These are phyloP conservation scores for Backusella parvicylindrica DNA, from an alignment of 192 early-diverging fungal species.

Conservation along the genomic window DNA sequence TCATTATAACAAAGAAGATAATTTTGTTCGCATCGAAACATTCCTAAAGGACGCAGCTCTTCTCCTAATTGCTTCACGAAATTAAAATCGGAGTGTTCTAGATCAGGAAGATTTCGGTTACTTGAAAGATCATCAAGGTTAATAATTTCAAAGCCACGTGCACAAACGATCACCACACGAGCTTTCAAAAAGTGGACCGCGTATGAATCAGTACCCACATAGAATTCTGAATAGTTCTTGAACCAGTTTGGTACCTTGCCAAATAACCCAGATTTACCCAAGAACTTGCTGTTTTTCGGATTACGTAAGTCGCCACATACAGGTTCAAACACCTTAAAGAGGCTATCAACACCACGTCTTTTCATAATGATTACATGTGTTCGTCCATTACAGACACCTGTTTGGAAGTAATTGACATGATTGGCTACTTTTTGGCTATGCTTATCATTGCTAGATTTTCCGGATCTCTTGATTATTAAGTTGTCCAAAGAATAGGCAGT, in stretches of 20 bases:
- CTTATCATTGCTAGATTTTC: conserved; percentile 44
- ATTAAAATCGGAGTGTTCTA: conserved; percentile 66
- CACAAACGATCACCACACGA: conserved; percentile 84
- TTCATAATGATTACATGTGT: conserved; percentile 48
- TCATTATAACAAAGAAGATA: conserved; percentile 91
- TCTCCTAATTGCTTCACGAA: conserved; percentile 79
- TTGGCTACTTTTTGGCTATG: conserved; percentile 31
- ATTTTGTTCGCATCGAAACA: conserved; percentile 75
- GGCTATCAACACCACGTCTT: conserved; percentile 20
- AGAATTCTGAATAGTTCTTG: conserved; percentile 66
- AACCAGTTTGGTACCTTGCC: conserved; percentile 25
- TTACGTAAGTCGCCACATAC: conserved; percentile 32
- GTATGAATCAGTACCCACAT: conserved; percentile 84
- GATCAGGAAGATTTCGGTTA: conserved; percentile 77
- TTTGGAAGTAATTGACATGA: conserved; percentile 70
- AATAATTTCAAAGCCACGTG: conserved; percentile 91
- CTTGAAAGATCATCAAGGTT: conserved; percentile 80
- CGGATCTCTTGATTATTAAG: conserved; percentile 55
- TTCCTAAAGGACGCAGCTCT: conserved; percentile 69
- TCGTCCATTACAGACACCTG: conserved; percentile 58
- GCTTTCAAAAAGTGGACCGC: conserved; percentile 83
- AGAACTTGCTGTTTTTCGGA: conserved; percentile 27
- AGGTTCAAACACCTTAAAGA: conserved; percentile 32
- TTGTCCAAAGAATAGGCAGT: conserved; percentile 76
- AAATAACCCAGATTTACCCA: conserved; percentile 26